phyloP scores from a whole-genome alignment of 352 stramenopile species.

The Phytophthora ohioensis region DNA sequence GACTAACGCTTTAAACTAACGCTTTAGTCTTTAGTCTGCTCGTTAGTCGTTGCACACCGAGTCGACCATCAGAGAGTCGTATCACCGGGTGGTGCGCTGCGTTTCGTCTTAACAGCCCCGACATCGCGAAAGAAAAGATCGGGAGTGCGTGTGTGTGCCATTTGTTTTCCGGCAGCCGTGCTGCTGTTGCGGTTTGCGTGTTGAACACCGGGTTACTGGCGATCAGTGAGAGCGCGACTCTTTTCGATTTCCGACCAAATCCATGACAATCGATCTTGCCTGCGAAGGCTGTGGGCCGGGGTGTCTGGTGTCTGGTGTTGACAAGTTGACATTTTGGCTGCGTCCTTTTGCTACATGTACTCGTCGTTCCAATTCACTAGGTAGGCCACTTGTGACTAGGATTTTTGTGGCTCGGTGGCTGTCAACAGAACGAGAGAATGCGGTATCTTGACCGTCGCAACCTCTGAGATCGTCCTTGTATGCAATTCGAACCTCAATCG shows the following conservation, averaged over 20 bases:
- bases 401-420: too few species aligned
- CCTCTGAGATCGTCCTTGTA: too few species aligned
- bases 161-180: background rate
- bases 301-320: background rate
- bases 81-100: background rate
- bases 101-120: too few species aligned
- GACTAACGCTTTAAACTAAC: background rate
- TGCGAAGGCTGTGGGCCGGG: background rate
- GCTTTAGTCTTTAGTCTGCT: background rate
- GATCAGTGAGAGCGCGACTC: background rate
- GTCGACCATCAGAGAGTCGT: background rate
- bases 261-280: background rate
- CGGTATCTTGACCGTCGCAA: too few species aligned
- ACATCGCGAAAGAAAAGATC: background rate
- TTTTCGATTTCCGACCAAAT: background rate
- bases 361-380: background rate
- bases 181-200: background rate
- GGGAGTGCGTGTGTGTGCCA: background rate
- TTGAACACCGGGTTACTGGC: background rate
- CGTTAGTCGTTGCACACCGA: background rate
- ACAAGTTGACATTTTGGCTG: background rate
- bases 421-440: too few species aligned
- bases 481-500: too few species aligned
- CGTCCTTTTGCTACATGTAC: too few species aligned
- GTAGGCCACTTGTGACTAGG: too few species aligned